A percentile compares a stretch with the other conserved stretches of the same genome.
Conservation (phyloP, 2,329 filamentous ascomycete species). For the Fusarium duplospermum region DNA sequence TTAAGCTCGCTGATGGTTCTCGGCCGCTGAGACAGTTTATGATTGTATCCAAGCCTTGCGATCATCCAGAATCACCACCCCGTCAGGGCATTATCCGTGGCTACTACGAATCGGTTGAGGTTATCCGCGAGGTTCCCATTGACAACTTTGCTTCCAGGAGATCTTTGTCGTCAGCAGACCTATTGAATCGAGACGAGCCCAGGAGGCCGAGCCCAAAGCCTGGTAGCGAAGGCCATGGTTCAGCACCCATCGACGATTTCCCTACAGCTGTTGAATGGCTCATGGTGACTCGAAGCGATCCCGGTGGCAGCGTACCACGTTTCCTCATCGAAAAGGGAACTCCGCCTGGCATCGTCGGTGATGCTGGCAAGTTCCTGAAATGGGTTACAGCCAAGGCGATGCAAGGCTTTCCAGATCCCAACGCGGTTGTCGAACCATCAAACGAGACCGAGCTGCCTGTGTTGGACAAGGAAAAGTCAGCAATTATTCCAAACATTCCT, state of each 20-base stretch:
- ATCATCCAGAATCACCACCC: conserved; percentile 78
- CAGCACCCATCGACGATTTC: conserved; percentile 41
- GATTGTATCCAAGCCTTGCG: conserved; percentile 86
- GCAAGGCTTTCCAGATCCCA: conserved; percentile 48
- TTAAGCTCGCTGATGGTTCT: conserved; percentile 43
- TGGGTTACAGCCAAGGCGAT: conserved; percentile 68
- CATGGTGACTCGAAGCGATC: conserved; percentile 91
- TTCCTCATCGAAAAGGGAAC: conserved; percentile 94
- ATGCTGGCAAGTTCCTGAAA: conserved; percentile 83
- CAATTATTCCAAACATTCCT: conserved; percentile 42
- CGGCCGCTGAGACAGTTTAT: conserved; percentile 77
- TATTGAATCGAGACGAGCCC: conserved; percentile 44
- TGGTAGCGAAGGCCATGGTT: conserved; percentile 26
- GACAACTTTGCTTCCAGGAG: conserved; percentile 52
- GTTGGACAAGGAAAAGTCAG: conserved; percentile 3
- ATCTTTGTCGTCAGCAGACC: conserved; percentile 49
- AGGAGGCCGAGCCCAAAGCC: conserved; percentile 29
- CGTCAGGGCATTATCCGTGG: conserved; percentile 83
- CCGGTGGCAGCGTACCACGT: conserved; percentile 86
- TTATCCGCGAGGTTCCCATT: conserved; percentile 84
- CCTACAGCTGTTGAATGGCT: conserved; percentile 81
- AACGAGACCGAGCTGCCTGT: conserved; percentile 1
- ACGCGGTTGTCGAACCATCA: conserved; percentile 6
- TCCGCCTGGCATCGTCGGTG: conserved; percentile 80
- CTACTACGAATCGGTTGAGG: conserved; percentile 90